Evolutionary conservation across 2,329 filamentous ascomycete species (phyloP), one percentile per base, ranked within the genome.

Genomic region (Pseudogymnoascus sp.): DNA sequence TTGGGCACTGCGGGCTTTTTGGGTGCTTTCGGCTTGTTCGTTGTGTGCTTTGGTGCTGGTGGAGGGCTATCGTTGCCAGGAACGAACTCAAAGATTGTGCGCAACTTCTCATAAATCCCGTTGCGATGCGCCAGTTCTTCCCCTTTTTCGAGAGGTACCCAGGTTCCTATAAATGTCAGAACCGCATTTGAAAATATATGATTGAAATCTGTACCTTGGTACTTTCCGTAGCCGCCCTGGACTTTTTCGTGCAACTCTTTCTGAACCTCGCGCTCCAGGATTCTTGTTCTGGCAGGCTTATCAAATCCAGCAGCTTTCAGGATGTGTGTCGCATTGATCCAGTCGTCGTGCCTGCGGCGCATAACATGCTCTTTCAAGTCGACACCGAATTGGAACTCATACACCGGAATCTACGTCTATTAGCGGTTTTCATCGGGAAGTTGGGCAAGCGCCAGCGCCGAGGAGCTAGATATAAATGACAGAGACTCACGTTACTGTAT

Each of bases 261-360:
- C 72, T 99, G 95, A 6, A 99, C 93, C 73, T 99, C 95, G 68
- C 95, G 86, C 78, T 99, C 95, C 4, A 99, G 83, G 63, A 99
- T 98, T 67, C 95, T 86, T 41, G 95, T 99, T 73, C 95, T 84
- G 11, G 93, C 91, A 2, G 95, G 95, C 77, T 99, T 99, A 77
- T 99, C 95, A 73, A 96, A 96, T 63, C 93, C 93, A 66, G 95
- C 95, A 41, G 96, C 91, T 74, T 99, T 99, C 59, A 99, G 80
- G 65, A 99, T 98, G 74, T 99, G 95, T 62, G 95, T 99, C n/a
- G 95, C 95, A 81, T 99, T 99, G 78, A 99, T 95, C 92, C 93
- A 99, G 77, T 98, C 87, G 76, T 99, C 95, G 61, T 87, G 84
- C 65, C 93, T 87, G 60, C 95, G 86, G 75, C 95, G 89, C 95